Conservation (phyloP, 1,284 basidiomycete species). For the Inonotus hispidus region DNA sequence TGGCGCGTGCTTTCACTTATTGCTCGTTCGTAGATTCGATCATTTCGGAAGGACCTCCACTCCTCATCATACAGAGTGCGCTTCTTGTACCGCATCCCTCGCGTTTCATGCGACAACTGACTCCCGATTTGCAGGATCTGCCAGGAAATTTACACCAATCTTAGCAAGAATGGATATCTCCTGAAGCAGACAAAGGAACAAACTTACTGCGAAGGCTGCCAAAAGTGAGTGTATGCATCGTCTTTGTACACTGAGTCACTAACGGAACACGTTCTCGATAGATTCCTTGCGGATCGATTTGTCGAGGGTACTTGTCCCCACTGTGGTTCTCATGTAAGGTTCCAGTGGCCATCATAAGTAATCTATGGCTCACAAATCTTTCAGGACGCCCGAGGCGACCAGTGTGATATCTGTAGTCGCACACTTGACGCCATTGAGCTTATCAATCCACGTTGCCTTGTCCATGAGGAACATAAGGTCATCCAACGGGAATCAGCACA, state of each 20-base stretch:
- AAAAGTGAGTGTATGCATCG: constrained; percentile 48
- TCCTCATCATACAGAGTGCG: constrained; percentile 81
- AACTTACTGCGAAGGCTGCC: constrained; percentile 88
- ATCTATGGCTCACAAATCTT: background rate
- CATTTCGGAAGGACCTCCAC: constrained; percentile 96
- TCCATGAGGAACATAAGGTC: constrained; percentile 77
- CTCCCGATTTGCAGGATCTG: constrained; percentile 58
- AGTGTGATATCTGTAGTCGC: constrained; percentile 93
- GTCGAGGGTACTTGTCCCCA: constrained; percentile 93
- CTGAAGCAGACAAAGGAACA: constrained; percentile 84
- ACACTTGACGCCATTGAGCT: constrained; percentile 94
- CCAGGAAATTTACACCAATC: constrained; percentile 82
- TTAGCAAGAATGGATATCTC: constrained; percentile 73
- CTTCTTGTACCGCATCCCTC: background rate
- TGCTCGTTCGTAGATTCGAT: constrained; percentile 69
- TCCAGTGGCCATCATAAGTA: background rate
- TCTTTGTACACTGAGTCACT: background rate
- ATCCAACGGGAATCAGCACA: constrained; percentile 81
- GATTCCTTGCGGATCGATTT: constrained; percentile 92
- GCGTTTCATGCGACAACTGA: constrained; percentile 2
- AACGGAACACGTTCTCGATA: constrained; percentile 26
- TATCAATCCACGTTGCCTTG: constrained; percentile 91
- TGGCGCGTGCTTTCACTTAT: constrained; percentile 17
- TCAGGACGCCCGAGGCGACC: constrained; percentile 97
- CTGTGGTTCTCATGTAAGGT: constrained; percentile 73